phyloP scores from a whole-genome alignment of 2,329 filamentous ascomycete genomes.

The Trichoderma guizhouense region DNA sequence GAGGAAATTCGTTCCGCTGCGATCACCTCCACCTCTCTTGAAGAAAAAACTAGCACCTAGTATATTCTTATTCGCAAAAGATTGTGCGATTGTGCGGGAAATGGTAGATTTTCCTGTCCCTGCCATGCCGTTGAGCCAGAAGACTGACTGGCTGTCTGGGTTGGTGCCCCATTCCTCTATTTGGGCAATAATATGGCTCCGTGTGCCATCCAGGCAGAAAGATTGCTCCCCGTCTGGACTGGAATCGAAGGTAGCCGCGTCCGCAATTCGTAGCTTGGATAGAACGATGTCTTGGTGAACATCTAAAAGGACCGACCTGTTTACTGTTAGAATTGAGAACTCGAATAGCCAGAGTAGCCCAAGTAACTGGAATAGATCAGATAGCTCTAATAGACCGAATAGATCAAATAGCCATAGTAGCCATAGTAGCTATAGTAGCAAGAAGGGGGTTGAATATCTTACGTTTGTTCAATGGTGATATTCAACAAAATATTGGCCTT shows the following conservation, averaged over 20 bases:
- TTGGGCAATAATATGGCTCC: slow-evolving; percentile 29
- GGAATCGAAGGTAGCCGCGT: slow-evolving; percentile 35
- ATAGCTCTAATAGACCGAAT: neutral
- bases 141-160: slow-evolving; percentile 26
- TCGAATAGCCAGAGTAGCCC: no score
- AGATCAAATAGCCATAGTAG: no score
- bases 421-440: neutral
- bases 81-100: slow-evolving; percentile 29
- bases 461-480: slow-evolving; percentile 18
- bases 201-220: slow-evolving; percentile 31
- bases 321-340: neutral
- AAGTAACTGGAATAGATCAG: no score
- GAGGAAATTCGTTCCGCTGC: slow-evolving; percentile 34
- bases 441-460: neutral
- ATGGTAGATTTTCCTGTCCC: slow-evolving; percentile 41
- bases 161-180: slow-evolving; percentile 27
- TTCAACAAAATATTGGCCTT: slow-evolving; percentile 3
- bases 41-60: slow-evolving; percentile 45
- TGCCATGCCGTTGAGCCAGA: slow-evolving; percentile 39
- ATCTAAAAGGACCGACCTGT: neutral
- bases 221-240: slow-evolving; percentile 28
- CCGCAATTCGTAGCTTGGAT: slow-evolving; percentile 23
- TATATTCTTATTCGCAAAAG: neutral
- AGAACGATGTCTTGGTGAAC: slow-evolving; percentile 25
- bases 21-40: slow-evolving; percentile 39